These are phyloP conservation scores for Vigna unguiculata DNA, from an alignment of 306 rosid species.

Conservation along the genomic window DNA sequence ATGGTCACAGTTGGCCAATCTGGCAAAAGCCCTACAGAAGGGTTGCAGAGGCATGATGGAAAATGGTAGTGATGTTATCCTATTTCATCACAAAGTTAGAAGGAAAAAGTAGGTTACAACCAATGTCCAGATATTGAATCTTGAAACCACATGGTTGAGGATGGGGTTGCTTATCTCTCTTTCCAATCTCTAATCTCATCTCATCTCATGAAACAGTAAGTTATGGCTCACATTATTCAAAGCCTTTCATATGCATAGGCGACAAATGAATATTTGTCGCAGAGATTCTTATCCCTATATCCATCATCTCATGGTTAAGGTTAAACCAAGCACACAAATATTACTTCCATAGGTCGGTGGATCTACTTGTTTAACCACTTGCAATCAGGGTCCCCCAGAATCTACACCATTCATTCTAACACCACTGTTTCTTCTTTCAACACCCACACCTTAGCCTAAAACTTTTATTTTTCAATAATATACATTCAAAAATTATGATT, in stretches of 20 bases:
- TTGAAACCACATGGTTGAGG: conserved; percentile 28
- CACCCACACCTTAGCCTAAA: too few species aligned
- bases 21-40: conserved; percentile 50
- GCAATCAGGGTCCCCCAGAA: conserved; percentile 13
- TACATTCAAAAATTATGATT: too few species aligned
- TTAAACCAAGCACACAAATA: conserved; percentile 19
- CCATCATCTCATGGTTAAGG: conserved; percentile 42
- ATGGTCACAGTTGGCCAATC: conserved; percentile 69
- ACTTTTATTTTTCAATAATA: too few species aligned
- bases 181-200: conserved; percentile 1
- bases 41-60: conserved; percentile 61
- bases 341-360: conserved; percentile 34
- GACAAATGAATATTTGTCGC: conserved; percentile 39
- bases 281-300: conserved; percentile 46
- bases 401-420: background rate
- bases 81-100: conserved; percentile 48
- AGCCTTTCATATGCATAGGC: conserved; percentile 5
- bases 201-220: conserved; percentile 28
- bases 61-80: conserved; percentile 68
- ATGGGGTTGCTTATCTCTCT: conserved; percentile 44
- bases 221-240: conserved; percentile 48
- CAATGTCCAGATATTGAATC: conserved; percentile 62
- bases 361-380: conserved; percentile 49
- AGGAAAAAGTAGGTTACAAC: conserved; percentile 64
- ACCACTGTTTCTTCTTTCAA: background rate